Percentiles rank a stretch among this genome's conserved stretches.
These are phyloP conservation scores for Penicillium sclerotiorum DNA, from an alignment of 2,329 filamentous ascomycete genomes.

Conservation along the genomic window DNA sequence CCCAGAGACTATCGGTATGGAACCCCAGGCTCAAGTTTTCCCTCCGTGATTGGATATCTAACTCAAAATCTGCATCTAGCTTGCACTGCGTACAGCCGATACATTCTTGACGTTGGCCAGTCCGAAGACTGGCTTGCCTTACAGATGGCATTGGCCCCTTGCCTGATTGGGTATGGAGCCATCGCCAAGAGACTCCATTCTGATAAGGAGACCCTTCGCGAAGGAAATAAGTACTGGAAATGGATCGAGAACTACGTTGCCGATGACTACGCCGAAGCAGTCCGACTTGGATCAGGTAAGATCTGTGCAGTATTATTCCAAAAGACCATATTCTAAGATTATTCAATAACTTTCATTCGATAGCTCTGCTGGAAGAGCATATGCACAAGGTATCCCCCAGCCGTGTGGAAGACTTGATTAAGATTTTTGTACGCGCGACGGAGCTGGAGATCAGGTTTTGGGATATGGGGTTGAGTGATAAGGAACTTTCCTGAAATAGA, in stretches of 20 bases:
- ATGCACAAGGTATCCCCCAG: slow-evolving; percentile 71
- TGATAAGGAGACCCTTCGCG: slow-evolving; percentile 61
- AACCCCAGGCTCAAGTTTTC: neutral
- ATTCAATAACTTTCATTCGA: neutral
- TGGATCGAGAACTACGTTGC: slow-evolving; percentile 91
- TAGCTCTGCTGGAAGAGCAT: slow-evolving; percentile 75
- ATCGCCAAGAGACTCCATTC: slow-evolving; percentile 72
- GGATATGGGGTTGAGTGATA: slow-evolving; percentile 62
- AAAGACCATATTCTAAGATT: neutral
- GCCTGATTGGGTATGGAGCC: slow-evolving; percentile 83
- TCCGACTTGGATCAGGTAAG: slow-evolving; percentile 70
- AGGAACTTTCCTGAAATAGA: slow-evolving; percentile 7
- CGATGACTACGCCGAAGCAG: slow-evolving; percentile 74
- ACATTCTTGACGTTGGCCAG: slow-evolving; percentile 84
- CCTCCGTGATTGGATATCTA: neutral
- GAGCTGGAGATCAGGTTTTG: slow-evolving; percentile 76
- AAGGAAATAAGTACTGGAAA: slow-evolving; percentile 77
- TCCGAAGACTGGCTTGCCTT: slow-evolving; percentile 86
- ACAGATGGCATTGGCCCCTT: slow-evolving; percentile 82
- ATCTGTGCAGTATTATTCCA: neutral
- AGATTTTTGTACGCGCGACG: slow-evolving; percentile 85
- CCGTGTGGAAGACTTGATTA: slow-evolving; percentile 78
- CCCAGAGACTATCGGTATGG: slow-evolving; percentile 71
- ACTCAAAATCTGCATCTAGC: slow-evolving; percentile 44
- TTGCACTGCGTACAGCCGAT: slow-evolving; percentile 82